Evolutionary conservation across 2,329 filamentous ascomycete species (phyloP), one percentile per base, ranked within the genome.

Genomic region (Didymella sp.): DNA sequence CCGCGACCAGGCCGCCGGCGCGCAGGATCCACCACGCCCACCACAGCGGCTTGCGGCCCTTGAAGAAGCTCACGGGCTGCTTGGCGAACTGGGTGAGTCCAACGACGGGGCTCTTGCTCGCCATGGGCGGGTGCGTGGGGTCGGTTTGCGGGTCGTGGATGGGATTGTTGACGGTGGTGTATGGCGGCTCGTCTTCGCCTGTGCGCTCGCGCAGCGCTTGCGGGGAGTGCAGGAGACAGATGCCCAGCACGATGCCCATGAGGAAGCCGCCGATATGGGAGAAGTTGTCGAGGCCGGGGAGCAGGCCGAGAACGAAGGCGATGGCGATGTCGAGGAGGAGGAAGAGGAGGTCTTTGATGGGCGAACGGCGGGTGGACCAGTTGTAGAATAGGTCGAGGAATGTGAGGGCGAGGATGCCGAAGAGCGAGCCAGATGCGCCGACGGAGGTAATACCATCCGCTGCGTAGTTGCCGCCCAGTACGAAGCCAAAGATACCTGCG

Each of bases 11-110:
- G 22, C 89, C 88, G 0, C 84, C 91, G 1, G 85, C 90, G 17
- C 95, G 86, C 25, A 98, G 83, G 21, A 96, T 77, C 94, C 94
- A 98, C 95, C 95, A 99, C 6, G 81, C 89, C 95, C 95, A 99
- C 95, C 95, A 99, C 7, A 96, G 82, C 21, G 90, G 89, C 75
- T 96, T 96, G 17, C 95, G 85, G 19, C 91, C 92, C 74, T 93
- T 94, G 80, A 98, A 98, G 78, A 97, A 97, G 6, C 86, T 87
- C 0, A 85, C 62, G 0, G 83, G 82, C 51, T 80, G 71, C 60
- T 80, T 81, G 22, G 78, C 71, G 62, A 85, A 84, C 15, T 69
- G 75, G 12, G 71, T 69, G 2, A 82, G 56, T 11, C 54, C 54
- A 12, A 44, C 48, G 6, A 57, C 49, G 17, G 48, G 48, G 21